Conservation (phyloP, 140 eudicot species). For the Senecio squalidus region DNA sequence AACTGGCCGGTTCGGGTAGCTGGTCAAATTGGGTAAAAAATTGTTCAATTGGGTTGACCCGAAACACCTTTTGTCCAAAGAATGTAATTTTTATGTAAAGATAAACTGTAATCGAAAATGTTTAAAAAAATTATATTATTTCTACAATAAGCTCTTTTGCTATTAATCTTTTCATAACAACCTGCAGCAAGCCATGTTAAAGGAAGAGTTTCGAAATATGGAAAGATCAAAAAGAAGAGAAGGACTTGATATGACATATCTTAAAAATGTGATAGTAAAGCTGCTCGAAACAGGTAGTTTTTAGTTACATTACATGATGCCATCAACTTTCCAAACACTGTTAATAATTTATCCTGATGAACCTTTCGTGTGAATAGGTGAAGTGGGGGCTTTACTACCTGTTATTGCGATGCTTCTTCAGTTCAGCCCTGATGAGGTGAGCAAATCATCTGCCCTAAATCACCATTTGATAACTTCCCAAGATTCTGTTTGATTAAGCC, state of each 20-base stretch:
- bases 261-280: constrained; percentile 87
- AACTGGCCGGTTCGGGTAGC: no score
- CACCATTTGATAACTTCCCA: neutral
- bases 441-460: constrained; percentile 1
- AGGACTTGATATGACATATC: constrained; percentile 99
- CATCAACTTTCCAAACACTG: neutral
- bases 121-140: neutral
- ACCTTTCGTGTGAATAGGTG: constrained; percentile 54
- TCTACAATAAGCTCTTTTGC: no score
- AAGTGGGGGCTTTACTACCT: constrained; percentile 93
- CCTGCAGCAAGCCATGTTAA: constrained; percentile 73
- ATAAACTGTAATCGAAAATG: neutral
- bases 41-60: neutral
- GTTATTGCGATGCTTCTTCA: constrained; percentile 99
- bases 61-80: neutral
- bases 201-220: constrained; percentile 93
- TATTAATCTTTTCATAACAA: constrained; percentile 1
- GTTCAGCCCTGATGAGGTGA: constrained; percentile 99
- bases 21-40: neutral
- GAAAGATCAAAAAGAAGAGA: constrained; percentile 95
- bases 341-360: neutral
- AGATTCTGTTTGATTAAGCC: neutral
- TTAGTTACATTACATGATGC: neutral
- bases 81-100: neutral
- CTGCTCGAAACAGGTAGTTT: constrained; percentile 91